Conservation (phyloP, 2,329 filamentous ascomycete genomes). For the Talaromyces funiculosus region DNA sequence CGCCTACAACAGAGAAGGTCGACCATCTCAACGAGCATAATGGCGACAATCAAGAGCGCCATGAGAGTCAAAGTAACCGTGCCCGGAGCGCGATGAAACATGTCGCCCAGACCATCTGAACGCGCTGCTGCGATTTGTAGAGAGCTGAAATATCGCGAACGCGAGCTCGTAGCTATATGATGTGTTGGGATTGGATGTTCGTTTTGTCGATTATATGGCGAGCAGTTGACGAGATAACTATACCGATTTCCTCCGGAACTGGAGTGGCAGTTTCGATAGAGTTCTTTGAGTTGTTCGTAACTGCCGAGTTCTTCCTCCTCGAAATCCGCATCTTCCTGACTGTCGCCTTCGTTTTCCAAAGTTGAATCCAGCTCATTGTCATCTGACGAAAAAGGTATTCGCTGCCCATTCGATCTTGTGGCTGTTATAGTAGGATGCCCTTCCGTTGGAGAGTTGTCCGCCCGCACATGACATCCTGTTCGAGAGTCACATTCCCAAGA, state of each 20-base stretch:
- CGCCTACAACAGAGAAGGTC: neutral
- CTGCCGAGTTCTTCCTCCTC: neutral
- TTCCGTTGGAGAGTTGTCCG: neutral
- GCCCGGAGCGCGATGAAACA: neutral
- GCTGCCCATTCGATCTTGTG: neutral
- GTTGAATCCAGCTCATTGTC: neutral
- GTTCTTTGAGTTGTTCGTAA: slow-evolving; percentile 6
- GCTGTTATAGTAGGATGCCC: neutral
- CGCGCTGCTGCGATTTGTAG: neutral
- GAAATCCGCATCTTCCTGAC: neutral
- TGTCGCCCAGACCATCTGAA: neutral
- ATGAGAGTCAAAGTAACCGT: slow-evolving; percentile 4
- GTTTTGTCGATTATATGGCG: neutral
- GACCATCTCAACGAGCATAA: slow-evolving; percentile 10
- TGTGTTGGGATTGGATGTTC: neutral
- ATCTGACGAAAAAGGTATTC: neutral
- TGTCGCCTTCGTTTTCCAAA: neutral
- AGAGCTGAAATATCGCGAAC: neutral
- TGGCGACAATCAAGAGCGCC: slow-evolving; percentile 4
- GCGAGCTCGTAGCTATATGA: neutral
- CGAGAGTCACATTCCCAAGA: slow-evolving; percentile 2
- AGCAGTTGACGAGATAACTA: slow-evolving; percentile 11
- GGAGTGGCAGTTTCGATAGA: slow-evolving; percentile 13
- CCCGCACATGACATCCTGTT: slow-evolving; percentile 1
- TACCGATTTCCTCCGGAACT: slow-evolving; percentile 6